Evolutionary conservation across 2,329 filamentous ascomycete species (phyloP).

Genomic region (Penicillium sumatraense): DNA sequence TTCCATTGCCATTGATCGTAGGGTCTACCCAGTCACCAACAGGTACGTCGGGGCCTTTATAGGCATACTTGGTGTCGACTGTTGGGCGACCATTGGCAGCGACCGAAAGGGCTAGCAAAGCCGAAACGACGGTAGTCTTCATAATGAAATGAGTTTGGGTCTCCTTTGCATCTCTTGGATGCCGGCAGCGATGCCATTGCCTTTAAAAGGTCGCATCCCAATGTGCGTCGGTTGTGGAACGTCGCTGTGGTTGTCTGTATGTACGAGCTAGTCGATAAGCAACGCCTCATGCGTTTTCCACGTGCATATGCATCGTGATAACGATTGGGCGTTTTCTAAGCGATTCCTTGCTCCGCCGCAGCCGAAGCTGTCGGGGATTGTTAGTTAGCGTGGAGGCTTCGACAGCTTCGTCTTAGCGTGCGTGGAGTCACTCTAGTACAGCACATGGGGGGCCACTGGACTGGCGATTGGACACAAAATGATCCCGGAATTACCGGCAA

Average conservation of each 20-base stretch:
- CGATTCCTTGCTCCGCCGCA: not conserved
- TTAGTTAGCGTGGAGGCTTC: not conserved
- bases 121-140: slow-evolving; percentile 25
- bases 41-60: slow-evolving; percentile 55
- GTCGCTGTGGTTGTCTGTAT: too few relatives aligned
- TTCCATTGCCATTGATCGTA: slow-evolving; percentile 57
- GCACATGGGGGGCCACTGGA: not conserved
- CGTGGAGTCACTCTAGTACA: not conserved
- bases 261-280: too few relatives aligned
- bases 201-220: not conserved
- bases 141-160: slow-evolving; percentile 15
- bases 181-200: not conserved
- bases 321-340: not conserved
- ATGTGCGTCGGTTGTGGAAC: not conserved
- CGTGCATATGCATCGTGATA: not conserved
- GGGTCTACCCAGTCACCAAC: slow-evolving; percentile 58
- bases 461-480: not conserved
- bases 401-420: not conserved
- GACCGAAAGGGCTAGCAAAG: slow-evolving; percentile 26
- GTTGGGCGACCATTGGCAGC: slow-evolving; percentile 29
- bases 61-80: slow-evolving; percentile 52
- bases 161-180: not conserved
- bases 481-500: not conserved
- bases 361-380: not conserved
- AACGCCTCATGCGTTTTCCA: not conserved